Conservation (phyloP, 495 filamentous ascomycete species). For the Xylaria telfairii region DNA sequence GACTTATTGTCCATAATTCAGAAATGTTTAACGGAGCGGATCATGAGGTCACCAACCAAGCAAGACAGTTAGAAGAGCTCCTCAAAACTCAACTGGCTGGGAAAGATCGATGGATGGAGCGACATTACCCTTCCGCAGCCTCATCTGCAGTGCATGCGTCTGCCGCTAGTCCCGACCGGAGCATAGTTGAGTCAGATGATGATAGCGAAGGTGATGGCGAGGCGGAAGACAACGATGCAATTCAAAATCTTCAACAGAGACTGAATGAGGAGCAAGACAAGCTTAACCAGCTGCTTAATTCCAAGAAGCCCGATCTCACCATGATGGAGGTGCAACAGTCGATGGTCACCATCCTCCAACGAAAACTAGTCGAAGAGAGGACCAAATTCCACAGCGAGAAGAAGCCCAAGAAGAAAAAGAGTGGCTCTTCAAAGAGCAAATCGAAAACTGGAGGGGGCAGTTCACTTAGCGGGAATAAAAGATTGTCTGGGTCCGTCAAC, state of each 20-base stretch:
- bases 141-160: constrained; percentile 48
- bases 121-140: constrained; percentile 67
- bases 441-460: constrained; percentile 34
- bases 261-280: constrained; percentile 65
- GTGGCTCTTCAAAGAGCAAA: constrained; percentile 42
- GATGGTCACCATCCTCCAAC: constrained; percentile 54
- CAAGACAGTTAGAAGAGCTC: constrained; percentile 70
- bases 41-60: constrained; percentile 74
- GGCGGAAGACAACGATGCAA: constrained; percentile 33
- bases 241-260: constrained; percentile 42
- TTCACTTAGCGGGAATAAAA: constrained; percentile 44
- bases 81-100: constrained; percentile 75
- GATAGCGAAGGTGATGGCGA: constrained; percentile 46
- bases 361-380: constrained; percentile 56
- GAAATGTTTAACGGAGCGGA: constrained; percentile 84
- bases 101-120: constrained; percentile 77
- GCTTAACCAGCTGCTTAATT: constrained; percentile 69
- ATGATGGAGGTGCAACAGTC: constrained; percentile 62
- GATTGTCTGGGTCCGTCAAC: constrained; percentile 47
- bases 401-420: constrained; percentile 49
- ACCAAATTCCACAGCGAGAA: constrained; percentile 50
- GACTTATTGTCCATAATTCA: constrained; percentile 86
- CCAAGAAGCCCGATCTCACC: constrained; percentile 69
- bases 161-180: constrained; percentile 52
- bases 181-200: constrained; percentile 66